Base-by-base conservation (phyloP, 768 basidiomycete genomes). In the Auricularia sp. region DNA sequence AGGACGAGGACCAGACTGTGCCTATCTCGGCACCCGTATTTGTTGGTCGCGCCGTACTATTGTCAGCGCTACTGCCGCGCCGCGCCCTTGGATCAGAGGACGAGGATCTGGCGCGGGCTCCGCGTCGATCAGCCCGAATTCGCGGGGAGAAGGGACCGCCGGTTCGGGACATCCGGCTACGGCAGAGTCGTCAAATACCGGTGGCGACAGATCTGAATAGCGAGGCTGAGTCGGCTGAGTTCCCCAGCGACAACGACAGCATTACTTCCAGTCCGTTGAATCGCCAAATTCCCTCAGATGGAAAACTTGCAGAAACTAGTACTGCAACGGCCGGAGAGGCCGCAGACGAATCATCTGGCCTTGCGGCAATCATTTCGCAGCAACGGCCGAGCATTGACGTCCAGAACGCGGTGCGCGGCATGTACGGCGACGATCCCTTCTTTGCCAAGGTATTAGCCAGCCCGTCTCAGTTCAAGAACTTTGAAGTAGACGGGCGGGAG, bases 371-470 rank as follows among this genome's bases (percentile, higher is more conserved):
- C 34, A n/a, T 35, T 4, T 34, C 21, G 59, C 6, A 6, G 16
- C 16, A 21, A 1, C 5, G 6, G 59, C 59, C 59, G 29, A 33
- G 29, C 14, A 60, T 60, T 5, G 59, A 34, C 21, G 10, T 39
- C 59, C n/a, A 7, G 29, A 5, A 6, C 6, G 6, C 5, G 4
- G 34, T 39, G 6, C 16, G n/a, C 12, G 34, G 34, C 12, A 36
- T 10, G 18, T 65, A 65, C 61, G 34, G 12, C 18, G 36, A 61
- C 11, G 64, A 65, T 39, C 21, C 12, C 14, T 61, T 65, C 64
- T 65, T 65, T 60, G 51, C 33, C 14, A 61, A 61, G 35, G 36
- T 65, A 8, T 5, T 65, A 10, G 35, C 36, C 33, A 63, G 63
- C 11, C 58, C 64, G 3, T 18, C 12, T 10, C 35, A 61, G 11